phyloP scores from a whole-genome alignment of 78 protist species.

The Ministeria vibrans region DNA sequence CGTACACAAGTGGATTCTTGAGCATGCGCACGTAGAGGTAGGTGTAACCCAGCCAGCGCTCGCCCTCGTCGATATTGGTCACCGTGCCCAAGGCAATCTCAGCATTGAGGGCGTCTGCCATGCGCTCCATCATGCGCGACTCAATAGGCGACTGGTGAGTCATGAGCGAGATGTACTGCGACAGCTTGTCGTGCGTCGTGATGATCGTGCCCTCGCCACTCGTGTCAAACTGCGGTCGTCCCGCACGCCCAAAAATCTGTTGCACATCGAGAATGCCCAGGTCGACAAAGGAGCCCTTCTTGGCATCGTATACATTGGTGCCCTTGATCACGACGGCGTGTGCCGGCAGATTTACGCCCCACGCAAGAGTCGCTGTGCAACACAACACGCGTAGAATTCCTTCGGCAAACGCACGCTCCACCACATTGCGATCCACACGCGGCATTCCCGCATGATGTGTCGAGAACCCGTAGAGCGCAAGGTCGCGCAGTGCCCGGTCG shows the following conservation, averaged over 20 bases:
- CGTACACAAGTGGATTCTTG: slow-evolving; percentile 87
- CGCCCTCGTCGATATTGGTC: slow-evolving; percentile 77
- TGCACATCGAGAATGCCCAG: slow-evolving; percentile 88
- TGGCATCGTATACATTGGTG: slow-evolving; percentile 76
- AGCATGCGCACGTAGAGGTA: slow-evolving; percentile 86
- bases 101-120: slow-evolving; percentile 91
- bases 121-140: slow-evolving; percentile 33
- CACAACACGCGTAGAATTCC: slow-evolving; percentile 72
- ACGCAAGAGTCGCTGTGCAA: slow-evolving; percentile 96
- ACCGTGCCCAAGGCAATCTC: slow-evolving; percentile 97
- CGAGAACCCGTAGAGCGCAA: slow-evolving; percentile 67
- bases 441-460: slow-evolving; percentile 95
- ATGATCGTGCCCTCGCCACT: slow-evolving; percentile 89
- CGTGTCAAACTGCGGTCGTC: slow-evolving; percentile 97
- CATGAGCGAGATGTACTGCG: slow-evolving; percentile 68
- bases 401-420: slow-evolving; percentile 74
- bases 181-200: slow-evolving; percentile 77
- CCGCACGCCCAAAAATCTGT: slow-evolving; percentile 98
- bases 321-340: slow-evolving; percentile 95
- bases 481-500: slow-evolving; percentile 39
- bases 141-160: slow-evolving; percentile 80
- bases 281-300: slow-evolving; percentile 48
- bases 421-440: slow-evolving; percentile 81
- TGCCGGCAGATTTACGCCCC: slow-evolving; percentile 99
- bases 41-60: slow-evolving; percentile 91